phyloP scores from a whole-genome alignment of 352 stramenopile species.

The Pythium oligandrum region DNA sequence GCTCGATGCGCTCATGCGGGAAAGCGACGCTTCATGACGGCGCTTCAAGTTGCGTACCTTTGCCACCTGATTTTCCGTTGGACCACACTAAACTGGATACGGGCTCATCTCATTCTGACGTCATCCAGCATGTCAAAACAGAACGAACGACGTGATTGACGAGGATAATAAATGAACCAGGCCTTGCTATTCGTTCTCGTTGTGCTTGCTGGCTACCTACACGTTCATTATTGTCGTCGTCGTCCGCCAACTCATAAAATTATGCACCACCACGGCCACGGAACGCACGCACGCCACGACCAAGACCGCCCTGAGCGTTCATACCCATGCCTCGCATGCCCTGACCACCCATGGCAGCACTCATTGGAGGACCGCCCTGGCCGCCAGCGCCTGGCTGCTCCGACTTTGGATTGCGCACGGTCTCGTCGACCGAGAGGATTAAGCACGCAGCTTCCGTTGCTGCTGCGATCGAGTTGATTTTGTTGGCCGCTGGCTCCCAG shows the following conservation, averaged over 20 bases:
- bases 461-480: constrained; percentile 96
- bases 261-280: constrained; percentile 76
- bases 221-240: too few species aligned
- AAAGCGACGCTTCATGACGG: constrained; percentile 12
- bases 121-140: too few species aligned
- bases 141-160: too few species aligned
- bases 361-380: constrained; percentile 68
- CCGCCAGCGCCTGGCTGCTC: constrained; percentile 85
- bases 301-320: constrained; percentile 64
- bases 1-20: neutral
- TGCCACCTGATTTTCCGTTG: neutral
- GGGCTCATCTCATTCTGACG: neutral
- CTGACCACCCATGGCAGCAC: constrained; percentile 87
- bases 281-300: constrained; percentile 75
- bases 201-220: too few species aligned
- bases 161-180: neutral
- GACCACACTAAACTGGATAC: constrained; percentile 12
- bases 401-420: constrained; percentile 96
- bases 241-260: constrained; percentile 13
- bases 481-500: constrained; percentile 99
- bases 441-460: constrained; percentile 97
- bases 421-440: constrained; percentile 99
- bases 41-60: too few species aligned
- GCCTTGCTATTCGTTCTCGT: constrained; percentile 1
- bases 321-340: constrained; percentile 89